Conservation (phyloP, 164 flowering plant species). For the Echeveria elegans region DNA sequence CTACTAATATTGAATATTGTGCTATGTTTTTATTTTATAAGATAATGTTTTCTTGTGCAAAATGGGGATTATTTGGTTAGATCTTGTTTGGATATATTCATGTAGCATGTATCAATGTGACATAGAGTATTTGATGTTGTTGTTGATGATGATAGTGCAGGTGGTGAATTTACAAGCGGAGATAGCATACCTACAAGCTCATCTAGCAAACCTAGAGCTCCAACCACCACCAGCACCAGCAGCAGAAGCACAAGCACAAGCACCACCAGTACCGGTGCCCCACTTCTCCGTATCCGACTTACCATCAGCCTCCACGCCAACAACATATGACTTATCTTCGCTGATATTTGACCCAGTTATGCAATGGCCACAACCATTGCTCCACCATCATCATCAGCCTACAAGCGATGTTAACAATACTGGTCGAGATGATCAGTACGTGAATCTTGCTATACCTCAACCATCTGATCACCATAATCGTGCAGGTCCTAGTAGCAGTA, state of each 20-base stretch:
- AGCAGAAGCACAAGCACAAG: constrained; percentile 21
- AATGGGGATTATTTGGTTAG: background rate
- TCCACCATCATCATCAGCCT: constrained; percentile 18
- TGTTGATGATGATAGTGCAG: constrained; percentile 33
- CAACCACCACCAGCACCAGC: constrained; percentile 49
- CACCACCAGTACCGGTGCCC: constrained; percentile 23
- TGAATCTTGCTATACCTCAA: background rate
- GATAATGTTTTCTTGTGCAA: background rate
- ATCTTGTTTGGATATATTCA: background rate
- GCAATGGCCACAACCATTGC: constrained; percentile 29
- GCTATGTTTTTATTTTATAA: background rate
- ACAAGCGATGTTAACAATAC: background rate
- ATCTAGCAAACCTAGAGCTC: constrained; percentile 47
- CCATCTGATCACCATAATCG: background rate
- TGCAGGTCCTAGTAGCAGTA: background rate
- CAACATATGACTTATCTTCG: constrained; percentile 46
- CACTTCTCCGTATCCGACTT: constrained; percentile 41
- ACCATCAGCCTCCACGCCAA: constrained; percentile 27
- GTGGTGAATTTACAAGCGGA: constrained; percentile 73
- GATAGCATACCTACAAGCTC: constrained; percentile 56
- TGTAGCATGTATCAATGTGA: background rate
- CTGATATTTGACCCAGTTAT: constrained; percentile 35
- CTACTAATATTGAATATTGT: background rate
- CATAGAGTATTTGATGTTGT: background rate
- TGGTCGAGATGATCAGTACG: background rate